phyloP scores from a whole-genome alignment of 495 filamentous ascomycete genomes.

The Platismatia glauca region DNA sequence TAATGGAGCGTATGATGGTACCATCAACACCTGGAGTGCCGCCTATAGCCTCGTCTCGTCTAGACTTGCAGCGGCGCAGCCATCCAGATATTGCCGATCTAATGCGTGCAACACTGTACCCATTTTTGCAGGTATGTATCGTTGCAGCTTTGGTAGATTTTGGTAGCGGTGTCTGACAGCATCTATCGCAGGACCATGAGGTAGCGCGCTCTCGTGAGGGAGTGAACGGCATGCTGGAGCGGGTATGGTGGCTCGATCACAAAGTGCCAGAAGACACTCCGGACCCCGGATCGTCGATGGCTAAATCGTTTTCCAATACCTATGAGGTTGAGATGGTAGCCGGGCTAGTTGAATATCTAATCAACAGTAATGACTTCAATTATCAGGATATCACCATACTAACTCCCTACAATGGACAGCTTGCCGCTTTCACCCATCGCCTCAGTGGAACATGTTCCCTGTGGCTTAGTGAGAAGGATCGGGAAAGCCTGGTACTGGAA shows the following conservation, averaged over 20 bases:
- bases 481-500: slow-evolving; percentile 43
- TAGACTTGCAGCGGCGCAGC: slow-evolving; percentile 64
- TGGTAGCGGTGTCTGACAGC: not conserved
- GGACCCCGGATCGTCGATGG: slow-evolving; percentile 29
- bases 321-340: slow-evolving; percentile 50
- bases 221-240: slow-evolving; percentile 52
- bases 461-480: slow-evolving; percentile 49
- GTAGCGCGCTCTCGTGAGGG: slow-evolving; percentile 34
- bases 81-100: slow-evolving; percentile 56
- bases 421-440: slow-evolving; percentile 23
- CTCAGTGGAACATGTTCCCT: slow-evolving; percentile 27
- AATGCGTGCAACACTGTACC: slow-evolving; percentile 53
- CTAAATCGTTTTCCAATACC: slow-evolving; percentile 32
- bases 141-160: not conserved
- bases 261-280: slow-evolving; percentile 40
- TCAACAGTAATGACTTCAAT: slow-evolving; percentile 24
- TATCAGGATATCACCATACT: slow-evolving; percentile 23
- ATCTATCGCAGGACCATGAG: slow-evolving; percentile 12
- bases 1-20: slow-evolving; percentile 55
- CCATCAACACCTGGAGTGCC: slow-evolving; percentile 24
- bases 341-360: slow-evolving; percentile 25
- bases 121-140: slow-evolving; percentile 39
- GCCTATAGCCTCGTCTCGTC: slow-evolving; percentile 38
- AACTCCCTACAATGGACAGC: slow-evolving; percentile 24
- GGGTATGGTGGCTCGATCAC: slow-evolving; percentile 69